Evolutionary conservation across 257 asterid species (phyloP), one percentile per base, ranked within the genome.

Genomic region (Nicotiana tomentosiformis): DNA sequence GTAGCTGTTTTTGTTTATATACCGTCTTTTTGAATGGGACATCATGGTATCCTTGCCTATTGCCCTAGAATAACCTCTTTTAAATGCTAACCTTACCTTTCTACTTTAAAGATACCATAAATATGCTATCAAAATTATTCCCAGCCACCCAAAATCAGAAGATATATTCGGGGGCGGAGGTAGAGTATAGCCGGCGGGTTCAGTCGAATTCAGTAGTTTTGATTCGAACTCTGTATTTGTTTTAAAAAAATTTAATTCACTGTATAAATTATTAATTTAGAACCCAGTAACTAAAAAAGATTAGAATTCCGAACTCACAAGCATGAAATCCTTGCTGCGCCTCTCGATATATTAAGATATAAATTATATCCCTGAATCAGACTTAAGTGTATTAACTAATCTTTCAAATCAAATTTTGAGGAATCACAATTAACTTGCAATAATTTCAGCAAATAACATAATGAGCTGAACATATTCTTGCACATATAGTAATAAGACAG

Each of bases 51-150:
- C 7, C 23, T 74, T 74, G 15, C n/a, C 49, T 12, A 49, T 74
- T 74, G 39, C 23, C 39, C 79, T 46, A 23, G 8, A 7, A 26
- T 74, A 74, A 26, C 80, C 20, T 51, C 80, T 76, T 76, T 76
- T 23, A 15, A 76, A 76, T 51, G 35, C 9, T 51, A 76, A 51
- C 80, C 80, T 26, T 39, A 51, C 46, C 29, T 51, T 76, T 76
- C 64, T 15, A 76, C 64, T 76, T 76, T 76, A 76, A 26, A 51
- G 26, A 51, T 76, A 76, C 80, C 80, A 76, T 51, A 49, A 26
- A 76, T 76, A 76, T 76, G 39, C 46, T 76, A 14, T 23, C 14
- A 74, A 23, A 49, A 23, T 46, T 74, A 74, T 74, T 49, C 79
- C 79, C 39, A 7, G 51, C 35, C 23, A 49, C 62, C 35, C 39